Evolutionary conservation across 495 filamentous ascomycete genomes (phyloP), one percentile per base, ranked within the genome.

Genomic region (Aspergillus haitiensis): DNA sequence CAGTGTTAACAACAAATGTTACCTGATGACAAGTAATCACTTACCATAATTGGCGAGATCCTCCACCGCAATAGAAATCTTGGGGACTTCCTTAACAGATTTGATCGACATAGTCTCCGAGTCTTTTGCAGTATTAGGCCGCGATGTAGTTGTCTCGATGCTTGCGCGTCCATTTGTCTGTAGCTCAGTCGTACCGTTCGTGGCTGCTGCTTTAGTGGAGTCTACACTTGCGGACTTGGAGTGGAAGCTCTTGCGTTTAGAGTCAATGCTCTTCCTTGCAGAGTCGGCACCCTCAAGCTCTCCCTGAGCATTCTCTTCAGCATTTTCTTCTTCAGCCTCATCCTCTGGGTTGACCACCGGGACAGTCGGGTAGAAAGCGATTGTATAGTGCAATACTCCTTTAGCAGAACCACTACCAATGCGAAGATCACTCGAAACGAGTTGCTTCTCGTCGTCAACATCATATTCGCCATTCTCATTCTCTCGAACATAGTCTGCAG

Each of bases 261-360:
- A 69, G 2, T 76, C 74, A 12, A 60, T 64, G 64, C 75, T 77
- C 67, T 71, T 76, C 46, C 72, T 72, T 45, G 74, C 57, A 15
- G 71, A 63, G 10, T 61, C 60, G 39, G 64, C 54, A 32, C 56
- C 62, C 39, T 72, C 64, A 2, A 55, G 64, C n/a, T 73, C 76
- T 10, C 71, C 72, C 51, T 68, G 70, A 34, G 76, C 67, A n/a
- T 67, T 71, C 27, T 81, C 77, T 51, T 74, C 64, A 35, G 82
- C 74, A 13, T 73, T 76, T 55, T 84, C 79, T 60, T 84, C 79
- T 45, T 85, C 84, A 44, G 82, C 88, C 63, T 96, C 93, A n/a
- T 96, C 91, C 63, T 97, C 93, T 6, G 93, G 93, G 72, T 98
- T 94, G 42, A 89, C 84, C 13, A 98, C 79, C 59, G 93, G 90